Base-by-base conservation (phyloP, 192 early-diverging fungal species). In the Coemansia aciculifera region DNA sequence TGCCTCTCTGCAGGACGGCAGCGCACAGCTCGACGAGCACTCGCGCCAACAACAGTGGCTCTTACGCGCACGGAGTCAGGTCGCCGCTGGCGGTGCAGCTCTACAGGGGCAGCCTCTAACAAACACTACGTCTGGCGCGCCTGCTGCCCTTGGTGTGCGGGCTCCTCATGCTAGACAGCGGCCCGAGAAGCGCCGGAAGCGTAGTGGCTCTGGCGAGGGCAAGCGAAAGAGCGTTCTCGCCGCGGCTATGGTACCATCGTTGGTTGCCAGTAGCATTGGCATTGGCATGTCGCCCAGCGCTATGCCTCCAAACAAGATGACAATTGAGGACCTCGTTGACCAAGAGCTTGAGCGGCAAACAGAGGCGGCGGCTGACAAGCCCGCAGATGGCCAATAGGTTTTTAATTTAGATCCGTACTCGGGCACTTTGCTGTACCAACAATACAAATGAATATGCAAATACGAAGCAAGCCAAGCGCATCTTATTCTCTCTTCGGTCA, bases 221-320 rank as follows among this genome's bases (percentile, higher is more conserved):
- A 71, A 64, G 46, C 37, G 63, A 13, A 84, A 67, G 43, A 74
- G 64, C 61, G 29, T 84, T 48, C 61, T 74, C 9, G 71, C 77
- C 7, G 81, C 76, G 15, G 71, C 81, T 17, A 84, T 84, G 81
- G 67, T 84, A 36, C 81, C 81, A 4, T 74, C 77, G 43, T 71
- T 84, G 73, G 77, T 84, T 21, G 76, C 77, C 27, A 76, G 73
- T 23, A 78, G 76, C 62, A 75, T 84, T 42, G 81, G 72, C 48
- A 83, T 83, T 34, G 80, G 80, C 23, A 83, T 83, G 80, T 83
- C 80, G 7, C 77, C 80, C 5, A 83, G 75, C 44, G 63, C 80
- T 11, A 83, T 77, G 75, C 80, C 69, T 29, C 75, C 80, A 32
- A 83, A 65, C 72, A 72, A 77, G 59, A 82, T 82, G 79, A 78